phyloP scores from a whole-genome alignment of 306 rosid species.

The Dicorynia guianensis region DNA sequence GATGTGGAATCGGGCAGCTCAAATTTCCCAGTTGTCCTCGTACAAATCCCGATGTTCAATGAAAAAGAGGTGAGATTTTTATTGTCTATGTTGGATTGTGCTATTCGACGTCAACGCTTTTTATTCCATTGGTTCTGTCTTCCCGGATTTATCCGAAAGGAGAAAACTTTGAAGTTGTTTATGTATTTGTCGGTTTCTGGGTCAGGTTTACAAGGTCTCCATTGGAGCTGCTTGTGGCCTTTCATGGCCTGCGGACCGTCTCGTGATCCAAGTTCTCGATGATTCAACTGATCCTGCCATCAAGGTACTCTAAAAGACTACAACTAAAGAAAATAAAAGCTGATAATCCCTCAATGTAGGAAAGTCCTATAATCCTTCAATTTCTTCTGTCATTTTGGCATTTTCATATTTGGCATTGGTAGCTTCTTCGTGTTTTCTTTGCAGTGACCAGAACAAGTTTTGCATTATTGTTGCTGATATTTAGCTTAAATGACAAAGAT shows the following conservation, averaged over 20 bases:
- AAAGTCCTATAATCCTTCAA: no score
- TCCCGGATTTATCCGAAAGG: slow-evolving; percentile 30
- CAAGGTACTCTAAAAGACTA: slow-evolving; percentile 56
- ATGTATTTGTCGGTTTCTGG: slow-evolving; percentile 21
- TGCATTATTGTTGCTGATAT: background rate
- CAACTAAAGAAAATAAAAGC: background rate
- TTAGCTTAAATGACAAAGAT: no score
- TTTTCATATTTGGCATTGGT: background rate
- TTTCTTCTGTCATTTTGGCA: background rate
- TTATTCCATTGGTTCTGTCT: background rate
- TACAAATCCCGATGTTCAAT: slow-evolving; percentile 98
- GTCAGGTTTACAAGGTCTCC: slow-evolving; percentile 91
- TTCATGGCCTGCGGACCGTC: slow-evolving; percentile 97
- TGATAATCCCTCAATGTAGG: background rate
- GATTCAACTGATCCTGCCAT: slow-evolving; percentile 91
- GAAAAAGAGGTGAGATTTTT: slow-evolving; percentile 79
- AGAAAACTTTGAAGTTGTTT: slow-evolving; percentile 15
- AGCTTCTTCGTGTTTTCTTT: background rate
- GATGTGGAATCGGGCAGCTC: slow-evolving; percentile 81
- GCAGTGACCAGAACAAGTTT: background rate
- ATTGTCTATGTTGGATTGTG: background rate
- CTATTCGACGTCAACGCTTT: background rate
- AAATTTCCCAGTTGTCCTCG: slow-evolving; percentile 83
- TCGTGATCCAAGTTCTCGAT: slow-evolving; percentile 96
- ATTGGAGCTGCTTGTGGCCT: slow-evolving; percentile 98